phyloP scores from a whole-genome alignment of 768 basidiomycete species.

The Tephrocybe sp. region DNA sequence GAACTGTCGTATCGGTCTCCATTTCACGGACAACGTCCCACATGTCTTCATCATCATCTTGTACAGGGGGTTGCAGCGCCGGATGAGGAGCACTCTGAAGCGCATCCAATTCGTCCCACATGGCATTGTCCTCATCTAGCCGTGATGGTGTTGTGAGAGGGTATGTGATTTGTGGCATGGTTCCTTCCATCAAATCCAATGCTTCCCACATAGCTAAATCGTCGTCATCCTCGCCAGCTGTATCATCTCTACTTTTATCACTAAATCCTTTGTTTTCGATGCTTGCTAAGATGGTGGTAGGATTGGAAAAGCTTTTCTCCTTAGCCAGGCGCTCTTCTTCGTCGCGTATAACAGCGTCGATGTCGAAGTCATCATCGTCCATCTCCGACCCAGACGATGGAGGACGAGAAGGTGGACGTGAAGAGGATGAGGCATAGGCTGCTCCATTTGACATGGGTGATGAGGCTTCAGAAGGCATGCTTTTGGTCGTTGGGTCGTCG shows the following conservation, averaged over 20 bases:
- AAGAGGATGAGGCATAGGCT: constrained; percentile 34
- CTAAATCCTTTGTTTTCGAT: constrained; percentile 1
- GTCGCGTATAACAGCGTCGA: constrained; percentile 49
- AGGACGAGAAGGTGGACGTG: constrained; percentile 31
- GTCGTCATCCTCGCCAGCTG: constrained; percentile 28
- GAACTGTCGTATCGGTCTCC: constrained; percentile 32
- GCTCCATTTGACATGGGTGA: constrained; percentile 25
- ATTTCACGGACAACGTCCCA: constrained; percentile 69
- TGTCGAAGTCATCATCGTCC: constrained; percentile 48
- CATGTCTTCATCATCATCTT: constrained; percentile 65
- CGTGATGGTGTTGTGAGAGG: neutral
- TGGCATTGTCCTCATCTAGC: constrained; percentile 16
- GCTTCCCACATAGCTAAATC: constrained; percentile 75
- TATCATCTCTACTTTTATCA: too few relatives aligned
- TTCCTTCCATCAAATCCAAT: constrained; percentile 42
- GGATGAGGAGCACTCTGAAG: constrained; percentile 3
- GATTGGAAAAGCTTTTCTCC: constrained; percentile 6
- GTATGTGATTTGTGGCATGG: neutral
- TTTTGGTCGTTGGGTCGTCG: constrained; percentile 14
- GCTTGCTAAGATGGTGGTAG: neutral
- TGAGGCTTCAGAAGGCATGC: constrained; percentile 13
- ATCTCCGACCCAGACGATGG: constrained; percentile 40
- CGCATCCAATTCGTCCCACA: constrained; percentile 27
- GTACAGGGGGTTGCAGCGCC: neutral
- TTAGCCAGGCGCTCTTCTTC: constrained; percentile 36